Evolutionary conservation across 2,329 filamentous ascomycete genomes (phyloP), one percentile per base, ranked within the genome.

Genomic region (Ophiostoma fasciatum): DNA sequence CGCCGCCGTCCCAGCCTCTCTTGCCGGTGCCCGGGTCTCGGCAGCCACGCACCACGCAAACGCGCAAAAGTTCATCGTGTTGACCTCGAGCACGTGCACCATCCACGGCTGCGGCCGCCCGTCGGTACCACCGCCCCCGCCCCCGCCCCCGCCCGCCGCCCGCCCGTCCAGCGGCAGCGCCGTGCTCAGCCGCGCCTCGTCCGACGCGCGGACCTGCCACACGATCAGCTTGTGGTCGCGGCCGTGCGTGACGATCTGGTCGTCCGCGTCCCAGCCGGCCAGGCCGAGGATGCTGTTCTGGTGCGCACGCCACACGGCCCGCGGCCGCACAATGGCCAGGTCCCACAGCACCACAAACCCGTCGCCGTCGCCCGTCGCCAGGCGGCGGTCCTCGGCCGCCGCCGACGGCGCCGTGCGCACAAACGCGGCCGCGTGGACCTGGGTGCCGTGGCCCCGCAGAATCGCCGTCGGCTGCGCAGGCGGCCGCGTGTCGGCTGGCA

Each of bases 41-140:
- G 33, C 29, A 21, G 31, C 28, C 12, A 36, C 26, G 51, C 77
- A 78, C 42, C 68, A 66, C 3, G 79, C 68, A 53, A 94, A 94
- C 2, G 80, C 70, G 53, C 90, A 98, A 53, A 96, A 98, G 52
- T 96, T 98, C 60, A 96, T 71, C 2, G 88, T 84, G 51, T 94
- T 94, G 29, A 96, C 84, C 5, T 81, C 66, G 5, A 98, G 61
- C 4, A 82, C 70, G 55, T 94, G 73, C 17, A 94, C 56, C n/a
- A 94, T 61, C 84, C 83, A 93, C 21, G 90, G 90, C 48, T 77
- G 68, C 14, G 67, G 70, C 44, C 60, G 68, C n/a, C n/a, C n/a
- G n/a, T n/a, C n/a, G n/a, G n/a, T n/a, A n/a, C n/a, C n/a, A n/a
- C n/a, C n/a, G n/a, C n/a, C n/a, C n/a, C n/a, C n/a, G 54, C 55